These are phyloP conservation scores for Gaultheria prostrata DNA, from an alignment of 148 eudicot species.

Conservation along the genomic window DNA sequence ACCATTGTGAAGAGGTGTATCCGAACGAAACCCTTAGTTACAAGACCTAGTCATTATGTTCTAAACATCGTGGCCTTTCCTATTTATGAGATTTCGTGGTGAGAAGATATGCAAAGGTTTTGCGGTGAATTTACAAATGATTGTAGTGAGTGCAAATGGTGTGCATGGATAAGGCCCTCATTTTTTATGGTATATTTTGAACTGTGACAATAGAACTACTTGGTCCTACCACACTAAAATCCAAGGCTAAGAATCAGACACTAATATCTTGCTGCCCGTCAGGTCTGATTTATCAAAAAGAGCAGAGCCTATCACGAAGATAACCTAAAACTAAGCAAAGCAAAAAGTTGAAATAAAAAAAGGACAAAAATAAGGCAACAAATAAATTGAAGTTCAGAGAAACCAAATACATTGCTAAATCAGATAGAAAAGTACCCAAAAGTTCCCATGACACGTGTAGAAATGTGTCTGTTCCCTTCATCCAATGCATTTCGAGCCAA, in stretches of 20 bases:
- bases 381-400: background rate
- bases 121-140: background rate
- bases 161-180: background rate
- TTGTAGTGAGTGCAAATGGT: background rate
- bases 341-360: background rate
- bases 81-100: background rate
- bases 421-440: slow-evolving; percentile 61
- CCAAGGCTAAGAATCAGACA: background rate
- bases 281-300: background rate
- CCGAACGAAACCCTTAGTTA: background rate
- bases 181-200: background rate
- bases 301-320: background rate
- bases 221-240: background rate
- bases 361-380: background rate
- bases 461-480: slow-evolving; percentile 68
- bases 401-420: background rate
- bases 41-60: background rate
- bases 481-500: slow-evolving; percentile 81
- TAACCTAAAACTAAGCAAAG: background rate
- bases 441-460: slow-evolving; percentile 98
- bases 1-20: background rate
- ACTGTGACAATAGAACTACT: background rate
- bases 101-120: background rate
- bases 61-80: background rate
- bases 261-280: background rate